phyloP scores from a whole-genome alignment of 345 rosid genomes.

The Abelmoschus esculentus region DNA sequence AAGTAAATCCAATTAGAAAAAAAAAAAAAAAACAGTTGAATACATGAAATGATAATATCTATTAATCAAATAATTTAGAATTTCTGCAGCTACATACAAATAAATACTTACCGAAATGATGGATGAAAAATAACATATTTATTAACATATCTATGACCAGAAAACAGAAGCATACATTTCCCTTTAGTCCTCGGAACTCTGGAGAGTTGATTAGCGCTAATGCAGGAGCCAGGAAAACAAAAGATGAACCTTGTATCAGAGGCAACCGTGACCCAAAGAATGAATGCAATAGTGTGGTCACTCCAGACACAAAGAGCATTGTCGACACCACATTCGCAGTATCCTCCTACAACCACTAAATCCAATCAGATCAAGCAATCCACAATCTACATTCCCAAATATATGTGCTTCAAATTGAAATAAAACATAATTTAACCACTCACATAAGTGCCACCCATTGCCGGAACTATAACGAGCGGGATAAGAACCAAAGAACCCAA shows the following conservation, averaged over 20 bases:
- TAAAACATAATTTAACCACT: slow-evolving; percentile 27
- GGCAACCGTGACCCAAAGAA: slow-evolving; percentile 92
- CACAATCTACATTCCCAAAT: background rate
- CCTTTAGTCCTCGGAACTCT: slow-evolving; percentile 75
- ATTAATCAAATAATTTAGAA: background rate
- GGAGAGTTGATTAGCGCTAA: slow-evolving; percentile 83
- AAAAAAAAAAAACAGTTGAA: slow-evolving; percentile 11
- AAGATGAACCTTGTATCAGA: slow-evolving; percentile 90
- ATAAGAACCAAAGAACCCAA: slow-evolving; percentile 81
- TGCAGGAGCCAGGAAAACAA: slow-evolving; percentile 86
- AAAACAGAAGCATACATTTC: slow-evolving; percentile 53
- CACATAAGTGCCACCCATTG: slow-evolving; percentile 94
- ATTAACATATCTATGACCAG: background rate
- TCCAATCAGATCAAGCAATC: slow-evolving; percentile 27
- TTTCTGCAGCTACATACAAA: background rate
- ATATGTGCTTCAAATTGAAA: background rate
- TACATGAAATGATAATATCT: background rate
- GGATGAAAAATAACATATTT: background rate
- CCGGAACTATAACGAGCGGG: slow-evolving; percentile 95
- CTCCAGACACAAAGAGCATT: slow-evolving; percentile 76
- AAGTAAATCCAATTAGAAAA: background rate
- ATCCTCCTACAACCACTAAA: slow-evolving; percentile 72
- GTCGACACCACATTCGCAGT: slow-evolving; percentile 80
- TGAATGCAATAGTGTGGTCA: slow-evolving; percentile 81
- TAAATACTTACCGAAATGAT: background rate